Conservation (phyloP, 2,329 filamentous ascomycete species). For the Talaromyces atroroseus region DNA sequence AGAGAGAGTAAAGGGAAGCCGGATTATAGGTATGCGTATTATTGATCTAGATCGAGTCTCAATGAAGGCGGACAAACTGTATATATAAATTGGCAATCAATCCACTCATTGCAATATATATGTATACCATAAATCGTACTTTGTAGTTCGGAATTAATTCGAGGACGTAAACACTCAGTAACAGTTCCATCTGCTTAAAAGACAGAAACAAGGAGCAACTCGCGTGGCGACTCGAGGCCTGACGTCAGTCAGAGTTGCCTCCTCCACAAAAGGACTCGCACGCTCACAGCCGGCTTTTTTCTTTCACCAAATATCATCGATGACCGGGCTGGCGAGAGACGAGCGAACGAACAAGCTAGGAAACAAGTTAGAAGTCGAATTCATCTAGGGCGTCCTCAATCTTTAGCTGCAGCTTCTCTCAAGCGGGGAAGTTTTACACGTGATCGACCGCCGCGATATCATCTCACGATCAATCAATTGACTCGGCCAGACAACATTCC, state of each 20-base stretch:
- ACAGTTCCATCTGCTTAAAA: too few species aligned
- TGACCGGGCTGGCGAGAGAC: background rate
- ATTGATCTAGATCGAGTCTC: background rate
- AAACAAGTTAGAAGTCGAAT: background rate
- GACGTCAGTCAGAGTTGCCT: background rate
- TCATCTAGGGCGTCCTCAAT: too few species aligned
- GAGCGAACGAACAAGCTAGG: too few species aligned
- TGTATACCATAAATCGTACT: too few species aligned
- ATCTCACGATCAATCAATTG: background rate
- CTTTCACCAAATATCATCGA: background rate
- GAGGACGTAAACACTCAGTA: too few species aligned
- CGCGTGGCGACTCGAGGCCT: background rate
- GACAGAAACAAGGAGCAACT: constrained; percentile 16
- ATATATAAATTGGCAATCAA: too few species aligned
- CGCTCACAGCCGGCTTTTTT: background rate
- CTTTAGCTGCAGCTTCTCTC: too few species aligned
- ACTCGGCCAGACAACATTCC: background rate
- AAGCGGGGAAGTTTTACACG: background rate
- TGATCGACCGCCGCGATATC: background rate
- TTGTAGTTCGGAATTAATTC: too few species aligned
- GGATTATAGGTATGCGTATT: constrained; percentile 13
- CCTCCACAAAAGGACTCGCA: background rate
- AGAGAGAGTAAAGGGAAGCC: constrained; percentile 13
- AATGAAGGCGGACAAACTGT: too few species aligned
- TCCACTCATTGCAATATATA: too few species aligned